Conservation (phyloP, 257 asterid species). For the Jasminum sambac region DNA sequence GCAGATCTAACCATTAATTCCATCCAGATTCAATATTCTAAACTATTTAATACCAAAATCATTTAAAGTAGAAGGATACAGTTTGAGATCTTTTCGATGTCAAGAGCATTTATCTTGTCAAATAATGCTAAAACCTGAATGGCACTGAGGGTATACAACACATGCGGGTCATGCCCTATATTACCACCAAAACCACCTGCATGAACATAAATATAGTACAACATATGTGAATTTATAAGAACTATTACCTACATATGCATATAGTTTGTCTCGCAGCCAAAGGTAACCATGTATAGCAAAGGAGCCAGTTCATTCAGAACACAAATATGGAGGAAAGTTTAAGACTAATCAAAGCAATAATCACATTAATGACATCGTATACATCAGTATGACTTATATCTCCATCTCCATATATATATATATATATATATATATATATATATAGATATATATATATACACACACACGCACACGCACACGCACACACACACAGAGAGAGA, state of each 20-base stretch:
- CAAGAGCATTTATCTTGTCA: constrained; percentile 74
- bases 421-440: no score
- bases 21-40: background rate
- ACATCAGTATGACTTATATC: background rate
- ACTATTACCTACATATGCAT: constrained; percentile 5
- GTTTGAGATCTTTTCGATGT: constrained; percentile 65
- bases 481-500: no score
- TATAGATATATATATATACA: no score
- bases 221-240: constrained; percentile 1
- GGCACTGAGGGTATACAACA: constrained; percentile 83
- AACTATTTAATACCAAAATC: constrained; percentile 13
- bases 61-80: constrained; percentile 61
- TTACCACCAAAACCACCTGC: constrained; percentile 97
- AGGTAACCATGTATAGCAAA: background rate
- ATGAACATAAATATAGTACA: constrained; percentile 11
- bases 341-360: background rate
- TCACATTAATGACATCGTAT: background rate
- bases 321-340: background rate
- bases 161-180: constrained; percentile 88
- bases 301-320: background rate
- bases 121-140: constrained; percentile 90
- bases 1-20: background rate
- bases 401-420: no score
- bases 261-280: constrained; percentile 3
- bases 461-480: no score